Percentiles rank a stretch among this genome's conserved stretches.
phyloP scores from a whole-genome alignment of 176 grass and related monocot genomes.

The Aegilops longissima region DNA sequence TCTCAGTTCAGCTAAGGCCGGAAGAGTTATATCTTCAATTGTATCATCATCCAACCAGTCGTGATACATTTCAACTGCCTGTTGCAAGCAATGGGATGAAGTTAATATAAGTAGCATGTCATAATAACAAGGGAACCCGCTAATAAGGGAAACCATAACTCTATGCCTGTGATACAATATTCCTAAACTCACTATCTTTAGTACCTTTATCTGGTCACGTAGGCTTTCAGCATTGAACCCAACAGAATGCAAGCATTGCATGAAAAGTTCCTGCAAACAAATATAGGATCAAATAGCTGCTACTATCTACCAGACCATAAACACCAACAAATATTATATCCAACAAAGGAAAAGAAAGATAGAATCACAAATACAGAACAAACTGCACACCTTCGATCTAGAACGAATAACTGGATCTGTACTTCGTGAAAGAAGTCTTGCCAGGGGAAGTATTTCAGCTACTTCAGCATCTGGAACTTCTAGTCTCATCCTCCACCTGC shows the following conservation, averaged over 20 bases:
- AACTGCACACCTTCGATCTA: slow-evolving; percentile 75
- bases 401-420: slow-evolving; percentile 93
- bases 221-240: slow-evolving; percentile 90
- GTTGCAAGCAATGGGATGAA: slow-evolving; percentile 36
- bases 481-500: slow-evolving; percentile 93
- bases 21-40: slow-evolving; percentile 89
- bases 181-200: slow-evolving; percentile 13
- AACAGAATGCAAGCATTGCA: slow-evolving; percentile 86
- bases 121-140: not conserved
- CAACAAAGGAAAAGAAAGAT: slow-evolving; percentile 12
- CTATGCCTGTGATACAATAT: slow-evolving; percentile 22
- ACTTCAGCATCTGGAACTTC: slow-evolving; percentile 96
- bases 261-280: slow-evolving; percentile 88
- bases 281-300: slow-evolving; percentile 28
- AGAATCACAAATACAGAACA: slow-evolving; percentile 12
- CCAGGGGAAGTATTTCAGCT: slow-evolving; percentile 98
- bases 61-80: slow-evolving; percentile 79
- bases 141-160: slow-evolving; percentile 11
- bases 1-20: slow-evolving; percentile 92
- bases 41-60: slow-evolving; percentile 73
- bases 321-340: slow-evolving; percentile 24
- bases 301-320: slow-evolving; percentile 20
- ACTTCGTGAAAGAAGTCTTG: slow-evolving; percentile 94
- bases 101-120: slow-evolving; percentile 24
- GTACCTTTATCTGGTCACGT: slow-evolving; percentile 91